Base-by-base conservation (phyloP, 202 grass and related monocot genomes). In the Eragrostis tef region DNA sequence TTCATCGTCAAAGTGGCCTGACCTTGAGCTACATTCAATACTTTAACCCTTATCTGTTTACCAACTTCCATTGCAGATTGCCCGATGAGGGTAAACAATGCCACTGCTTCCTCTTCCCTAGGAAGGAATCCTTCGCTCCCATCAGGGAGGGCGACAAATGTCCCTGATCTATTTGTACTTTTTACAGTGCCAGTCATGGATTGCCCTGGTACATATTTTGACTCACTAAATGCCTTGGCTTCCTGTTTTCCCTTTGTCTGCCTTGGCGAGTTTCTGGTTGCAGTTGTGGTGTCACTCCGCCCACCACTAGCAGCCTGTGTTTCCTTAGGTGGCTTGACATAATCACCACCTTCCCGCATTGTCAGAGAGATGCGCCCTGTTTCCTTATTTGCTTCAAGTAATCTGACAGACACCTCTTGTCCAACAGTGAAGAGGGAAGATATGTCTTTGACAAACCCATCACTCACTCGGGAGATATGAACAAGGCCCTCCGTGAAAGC, bases 121-220 rank as follows among this genome's bases (percentile, higher is more conserved):
- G 96, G 96, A 73, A 99, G 90, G 85, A 99, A 99, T 61, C 95
- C 92, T 91, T 91, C 90, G 7, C 85, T 87, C 31, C 93, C 90
- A 80, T 89, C 90, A 79, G 92, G 74, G 62, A 98, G 84, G n/a
- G 81, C 85, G 31, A 99, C 83, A 69, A 93, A 87, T 52, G 93
- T 82, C 15, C 96, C 96, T 67, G 91, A 78, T 80, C 88, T 86
- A 34, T 77, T 93, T 22, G 87, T 79, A 75, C 67, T 91, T 86
- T 91, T 95, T 46, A 99, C 83, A 61, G 74, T 90, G 50, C 92
- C 92, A 45, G 52, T 81, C n/a, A 91, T 76, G 79, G 16, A 67
- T 52, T 93, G 87, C n/a, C 96, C 96, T 70, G 74, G 79, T 47
- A 66, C 41, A 78, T 90, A 95, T 43, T 83, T 95, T 50, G 88